Percentiles rank a stretch among this genome's conserved stretches.
Evolutionary conservation across 495 filamentous ascomycete species (phyloP).

Genomic region (Tuber borchii): DNA sequence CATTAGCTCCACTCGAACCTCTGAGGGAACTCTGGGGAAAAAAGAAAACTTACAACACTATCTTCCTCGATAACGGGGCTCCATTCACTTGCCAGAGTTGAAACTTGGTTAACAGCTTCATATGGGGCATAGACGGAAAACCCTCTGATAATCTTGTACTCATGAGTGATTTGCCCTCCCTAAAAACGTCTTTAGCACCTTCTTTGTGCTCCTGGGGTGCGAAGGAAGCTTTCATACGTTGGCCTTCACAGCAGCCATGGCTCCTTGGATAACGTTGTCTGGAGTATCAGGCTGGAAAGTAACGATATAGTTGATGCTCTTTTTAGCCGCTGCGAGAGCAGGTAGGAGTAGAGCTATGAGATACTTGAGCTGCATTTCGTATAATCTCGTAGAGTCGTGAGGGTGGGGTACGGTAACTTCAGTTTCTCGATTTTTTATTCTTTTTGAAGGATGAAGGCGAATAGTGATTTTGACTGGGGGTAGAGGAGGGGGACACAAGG

Average conservation of each 20-base stretch:
- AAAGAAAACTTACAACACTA: constrained; percentile 15
- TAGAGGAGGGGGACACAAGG: neutral
- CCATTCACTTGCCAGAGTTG: neutral
- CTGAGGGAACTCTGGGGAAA: too few species aligned
- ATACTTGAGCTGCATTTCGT: constrained; percentile 22
- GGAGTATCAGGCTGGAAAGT: constrained; percentile 13
- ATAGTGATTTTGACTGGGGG: neutral
- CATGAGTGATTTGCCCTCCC: constrained; percentile 19
- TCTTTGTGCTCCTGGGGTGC: neutral
- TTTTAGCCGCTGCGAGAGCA: constrained; percentile 5
- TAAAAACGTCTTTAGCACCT: neutral
- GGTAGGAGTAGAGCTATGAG: constrained; percentile 9
- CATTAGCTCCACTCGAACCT: neutral
- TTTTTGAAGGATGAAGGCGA: neutral
- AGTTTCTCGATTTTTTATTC: neutral
- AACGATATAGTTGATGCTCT: constrained; percentile 22
- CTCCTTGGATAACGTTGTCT: constrained; percentile 8
- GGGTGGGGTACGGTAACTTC: neutral
- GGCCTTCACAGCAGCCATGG: constrained; percentile 7
- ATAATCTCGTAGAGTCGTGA: neutral
- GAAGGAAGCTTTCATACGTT: constrained; percentile 6
- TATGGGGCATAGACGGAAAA: constrained; percentile 20
- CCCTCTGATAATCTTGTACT: constrained; percentile 25
- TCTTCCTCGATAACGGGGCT: constrained; percentile 23
- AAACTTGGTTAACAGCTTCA: constrained; percentile 7